These are phyloP conservation scores for Firmiana major DNA, from an alignment of 345 rosid genomes.

Conservation along the genomic window DNA sequence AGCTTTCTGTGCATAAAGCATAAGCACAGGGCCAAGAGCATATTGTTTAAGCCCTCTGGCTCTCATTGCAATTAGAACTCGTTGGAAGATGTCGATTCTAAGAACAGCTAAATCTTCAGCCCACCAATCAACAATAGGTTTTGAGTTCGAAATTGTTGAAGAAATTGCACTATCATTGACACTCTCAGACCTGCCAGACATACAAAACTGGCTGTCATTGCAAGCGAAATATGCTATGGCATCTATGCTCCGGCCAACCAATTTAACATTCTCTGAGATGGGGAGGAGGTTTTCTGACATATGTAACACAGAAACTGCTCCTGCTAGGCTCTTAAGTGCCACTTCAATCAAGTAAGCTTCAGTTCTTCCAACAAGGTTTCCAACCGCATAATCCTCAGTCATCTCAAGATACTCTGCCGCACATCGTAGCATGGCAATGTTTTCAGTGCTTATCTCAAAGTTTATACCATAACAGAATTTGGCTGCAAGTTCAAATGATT, in stretches of 20 bases:
- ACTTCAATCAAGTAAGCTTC: slow-evolving; percentile 82
- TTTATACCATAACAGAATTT: slow-evolving; percentile 92
- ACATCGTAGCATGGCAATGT: slow-evolving; percentile 75
- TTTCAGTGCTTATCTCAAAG: slow-evolving; percentile 73
- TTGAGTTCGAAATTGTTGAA: slow-evolving; percentile 29
- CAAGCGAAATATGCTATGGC: slow-evolving; percentile 69
- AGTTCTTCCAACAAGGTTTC: slow-evolving; percentile 62
- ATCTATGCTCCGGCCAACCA: slow-evolving; percentile 74
- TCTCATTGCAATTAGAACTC: slow-evolving; percentile 78
- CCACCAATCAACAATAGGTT: slow-evolving; percentile 84
- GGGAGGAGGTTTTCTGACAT: slow-evolving; percentile 50
- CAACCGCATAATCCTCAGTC: slow-evolving; percentile 76
- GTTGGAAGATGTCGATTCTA: slow-evolving; percentile 74
- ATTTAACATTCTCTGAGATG: slow-evolving; percentile 70
- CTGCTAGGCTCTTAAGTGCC: slow-evolving; percentile 63
- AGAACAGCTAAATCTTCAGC: slow-evolving; percentile 81
- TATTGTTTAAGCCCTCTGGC: slow-evolving; percentile 81
- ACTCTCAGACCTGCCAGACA: slow-evolving; percentile 41
- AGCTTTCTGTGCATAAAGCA: slow-evolving; percentile 92
- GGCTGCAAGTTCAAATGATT: slow-evolving; percentile 82
- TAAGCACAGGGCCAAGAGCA: slow-evolving; percentile 85
- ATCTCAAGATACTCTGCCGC: slow-evolving; percentile 85
- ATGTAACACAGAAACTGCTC: slow-evolving; percentile 65
- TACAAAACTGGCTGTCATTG: slow-evolving; percentile 61
- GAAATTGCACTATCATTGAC: slow-evolving; percentile 33